Base-by-base conservation (phyloP, 1,284 basidiomycete genomes). In the Ustilago crameri region DNA sequence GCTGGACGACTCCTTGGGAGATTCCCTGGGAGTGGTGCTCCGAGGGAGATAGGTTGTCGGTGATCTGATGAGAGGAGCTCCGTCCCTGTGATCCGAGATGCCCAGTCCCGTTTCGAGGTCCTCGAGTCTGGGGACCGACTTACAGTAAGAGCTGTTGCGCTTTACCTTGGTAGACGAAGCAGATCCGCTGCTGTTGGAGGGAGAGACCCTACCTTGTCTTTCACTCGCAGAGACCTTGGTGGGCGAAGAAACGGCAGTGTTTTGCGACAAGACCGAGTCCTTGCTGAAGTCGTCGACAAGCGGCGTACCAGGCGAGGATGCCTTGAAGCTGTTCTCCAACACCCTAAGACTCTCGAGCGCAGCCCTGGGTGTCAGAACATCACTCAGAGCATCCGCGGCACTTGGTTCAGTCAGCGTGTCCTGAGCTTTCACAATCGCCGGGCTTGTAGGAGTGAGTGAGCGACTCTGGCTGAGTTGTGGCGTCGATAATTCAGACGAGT, bases 401-500 rank as follows among this genome's bases (percentile, higher is more conserved):
- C 5, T 30, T 5, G 35, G 15, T 18, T 14, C 43, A 32, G 8
- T 30, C 24, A n/a, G 43, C 27, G 32, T 53, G 20, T 30, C 30
- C 12, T 2, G 32, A 23, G 27, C 47, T 15, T 38, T 26, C 23
- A 18, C 41, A 20, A 15, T 20, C 37, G 40, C 52, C 1, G 45
- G 54, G 35, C 41, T 58, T 8, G 40, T 48, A 4, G 63, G 52
- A 5, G 63, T 66, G 2, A 48, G 38, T 0, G 52, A 47, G 3
- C 45, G 52, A 49, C 57, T 66, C 27, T 52, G 43, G 41, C 63
- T 66, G 20, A 66, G 30, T 34, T 51, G 57, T n/a, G 63, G 63
- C 12, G 63, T 60, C 5, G 50, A 51, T 5, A 40, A 43, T 14
- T 51, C 40, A 5, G 58, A 48, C 20, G 20, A 32, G 24, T 23